Evolutionary conservation across 371 early-diverging fungal genomes (phyloP).

Genomic region (Mucor indicus): DNA sequence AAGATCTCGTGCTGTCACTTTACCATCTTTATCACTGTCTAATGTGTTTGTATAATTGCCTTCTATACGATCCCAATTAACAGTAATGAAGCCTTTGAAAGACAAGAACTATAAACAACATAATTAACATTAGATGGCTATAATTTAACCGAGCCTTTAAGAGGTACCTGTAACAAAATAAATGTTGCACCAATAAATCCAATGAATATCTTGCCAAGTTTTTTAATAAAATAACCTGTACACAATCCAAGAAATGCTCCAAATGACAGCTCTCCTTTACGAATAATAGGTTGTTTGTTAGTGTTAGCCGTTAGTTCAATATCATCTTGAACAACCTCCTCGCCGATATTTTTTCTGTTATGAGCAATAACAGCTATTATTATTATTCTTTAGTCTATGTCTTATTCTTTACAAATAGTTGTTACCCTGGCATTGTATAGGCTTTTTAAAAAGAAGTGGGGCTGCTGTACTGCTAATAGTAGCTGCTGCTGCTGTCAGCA

Average conservation of each 20-base stretch:
- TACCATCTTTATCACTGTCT: constrained; percentile 52
- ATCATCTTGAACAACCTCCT: too few relatives aligned
- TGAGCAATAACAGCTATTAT: too few relatives aligned
- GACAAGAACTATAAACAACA: constrained; percentile 39
- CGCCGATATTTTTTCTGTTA: too few relatives aligned
- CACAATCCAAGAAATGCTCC: constrained; percentile 46
- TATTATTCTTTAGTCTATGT: too few relatives aligned
- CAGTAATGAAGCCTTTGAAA: constrained; percentile 49
- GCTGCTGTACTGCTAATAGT: constrained; percentile 3
- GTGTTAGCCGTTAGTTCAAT: too few relatives aligned
- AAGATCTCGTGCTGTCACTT: constrained; percentile 45
- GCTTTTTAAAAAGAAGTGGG: constrained; percentile 17
- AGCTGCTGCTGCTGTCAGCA: too few relatives aligned
- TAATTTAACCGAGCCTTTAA: not conserved
- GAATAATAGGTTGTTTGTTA: too few relatives aligned
- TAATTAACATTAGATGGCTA: too few relatives aligned
- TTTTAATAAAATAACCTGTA: constrained; percentile 46
- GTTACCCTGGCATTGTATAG: constrained; percentile 35
- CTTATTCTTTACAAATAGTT: too few relatives aligned
- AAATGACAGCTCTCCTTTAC: constrained; percentile 41
- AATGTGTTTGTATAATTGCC: constrained; percentile 29
- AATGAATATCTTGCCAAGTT: constrained; percentile 42
- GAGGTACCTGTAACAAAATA: constrained; percentile 41
- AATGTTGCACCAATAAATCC: constrained; percentile 38
- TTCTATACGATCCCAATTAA: constrained; percentile 58